phyloP scores from a whole-genome alignment of 1,284 basidiomycete species.

The Heterobasidion parviporum region DNA sequence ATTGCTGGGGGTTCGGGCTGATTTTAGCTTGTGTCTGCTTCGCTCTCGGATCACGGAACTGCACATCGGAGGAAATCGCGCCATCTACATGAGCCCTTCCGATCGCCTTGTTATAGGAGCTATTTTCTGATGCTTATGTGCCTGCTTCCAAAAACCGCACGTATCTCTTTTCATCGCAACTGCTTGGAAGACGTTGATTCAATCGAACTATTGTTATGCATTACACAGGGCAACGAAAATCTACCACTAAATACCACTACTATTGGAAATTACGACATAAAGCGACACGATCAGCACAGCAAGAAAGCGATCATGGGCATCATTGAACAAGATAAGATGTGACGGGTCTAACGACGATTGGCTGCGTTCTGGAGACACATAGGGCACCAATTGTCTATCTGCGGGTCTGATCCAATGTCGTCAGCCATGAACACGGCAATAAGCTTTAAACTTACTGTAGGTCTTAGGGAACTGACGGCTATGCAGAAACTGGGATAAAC shows the following conservation, averaged over 20 bases:
- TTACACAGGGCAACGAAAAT: background rate
- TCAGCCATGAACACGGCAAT: slow-evolving; percentile 4
- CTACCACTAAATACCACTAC: background rate
- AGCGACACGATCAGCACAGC: background rate
- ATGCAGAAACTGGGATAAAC: slow-evolving; percentile 12
- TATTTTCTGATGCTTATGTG: too few species aligned
- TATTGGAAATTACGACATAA: background rate
- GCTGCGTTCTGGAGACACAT: slow-evolving; percentile 17
- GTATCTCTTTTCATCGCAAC: too few species aligned
- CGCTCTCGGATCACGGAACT: too few species aligned
- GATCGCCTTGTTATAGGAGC: too few species aligned
- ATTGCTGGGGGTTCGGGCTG: too few species aligned
- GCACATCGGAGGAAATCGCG: too few species aligned
- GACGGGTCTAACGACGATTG: background rate
- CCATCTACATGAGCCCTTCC: too few species aligned
- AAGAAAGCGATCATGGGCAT: background rate
- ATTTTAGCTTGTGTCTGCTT: too few species aligned
- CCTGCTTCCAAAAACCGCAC: too few species aligned
- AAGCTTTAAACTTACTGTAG: slow-evolving; percentile 31
- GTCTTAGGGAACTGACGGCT: slow-evolving; percentile 67
- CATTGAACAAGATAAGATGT: background rate
- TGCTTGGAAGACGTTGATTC: too few species aligned
- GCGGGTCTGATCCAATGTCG: slow-evolving; percentile 9
- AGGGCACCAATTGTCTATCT: slow-evolving; percentile 34
- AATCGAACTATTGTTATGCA: background rate